Evolutionary conservation across 805 yeast species (phyloP).

Genomic region (Teunomyces atbi): DNA sequence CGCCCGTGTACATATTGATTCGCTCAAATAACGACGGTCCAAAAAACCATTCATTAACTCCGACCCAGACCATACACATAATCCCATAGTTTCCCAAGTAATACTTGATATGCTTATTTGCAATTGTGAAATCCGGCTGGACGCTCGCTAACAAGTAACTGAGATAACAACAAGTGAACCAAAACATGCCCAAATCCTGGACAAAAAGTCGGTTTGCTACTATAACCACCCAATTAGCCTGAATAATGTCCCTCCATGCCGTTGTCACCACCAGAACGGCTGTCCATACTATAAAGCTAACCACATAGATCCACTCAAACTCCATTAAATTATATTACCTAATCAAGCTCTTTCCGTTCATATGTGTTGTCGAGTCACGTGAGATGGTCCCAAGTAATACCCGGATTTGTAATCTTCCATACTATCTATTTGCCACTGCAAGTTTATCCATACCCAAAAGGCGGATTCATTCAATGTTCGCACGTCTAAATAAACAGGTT

Average conservation of each 20-base stretch:
- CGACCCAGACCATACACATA: constrained; percentile 10
- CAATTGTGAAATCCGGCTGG: constrained; percentile 3
- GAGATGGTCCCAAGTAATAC: background rate
- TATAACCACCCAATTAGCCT: constrained; percentile 11
- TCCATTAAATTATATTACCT: background rate
- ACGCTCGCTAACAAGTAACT: constrained; percentile 6
- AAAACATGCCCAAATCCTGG: constrained; percentile 26
- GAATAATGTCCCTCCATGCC: constrained; percentile 12
- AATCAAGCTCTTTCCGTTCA: no score
- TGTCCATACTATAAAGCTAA: background rate
- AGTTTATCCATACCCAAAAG: no score
- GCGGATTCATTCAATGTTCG: background rate
- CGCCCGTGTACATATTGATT: constrained; percentile 17
- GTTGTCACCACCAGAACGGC: background rate
- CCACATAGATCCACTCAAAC: constrained; percentile 1
- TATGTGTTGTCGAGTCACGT: no score
- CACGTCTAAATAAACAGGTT: background rate
- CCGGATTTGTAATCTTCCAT: no score
- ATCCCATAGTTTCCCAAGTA: constrained; percentile 11
- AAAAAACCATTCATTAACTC: constrained; percentile 29
- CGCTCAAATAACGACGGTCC: constrained; percentile 35
- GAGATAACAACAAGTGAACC: constrained; percentile 25
- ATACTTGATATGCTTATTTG: constrained; percentile 4
- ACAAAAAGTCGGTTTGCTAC: constrained; percentile 22
- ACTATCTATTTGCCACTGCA: no score